A percentile compares a stretch with the other conserved stretches of the same genome.
phyloP scores from a whole-genome alignment of 148 eudicot species.

The Spergularia bocconei region DNA sequence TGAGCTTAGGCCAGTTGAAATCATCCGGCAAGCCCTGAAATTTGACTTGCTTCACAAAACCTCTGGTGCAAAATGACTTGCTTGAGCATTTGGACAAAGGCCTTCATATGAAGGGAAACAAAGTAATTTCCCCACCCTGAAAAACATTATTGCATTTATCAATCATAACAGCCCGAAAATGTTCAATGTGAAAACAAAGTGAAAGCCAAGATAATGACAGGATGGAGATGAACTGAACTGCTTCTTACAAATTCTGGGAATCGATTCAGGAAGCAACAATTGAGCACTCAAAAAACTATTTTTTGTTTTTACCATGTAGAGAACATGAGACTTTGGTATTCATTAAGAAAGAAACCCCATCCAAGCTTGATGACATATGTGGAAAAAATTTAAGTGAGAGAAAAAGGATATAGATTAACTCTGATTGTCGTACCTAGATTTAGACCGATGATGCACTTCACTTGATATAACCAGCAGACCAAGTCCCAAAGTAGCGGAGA shows the following conservation, averaged over 20 bases:
- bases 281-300: too few species aligned
- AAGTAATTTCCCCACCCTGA: not conserved
- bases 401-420: not conserved
- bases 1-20: not conserved
- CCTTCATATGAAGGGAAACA: not conserved
- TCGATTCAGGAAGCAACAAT: not conserved
- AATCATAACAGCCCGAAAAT: slow-evolving; percentile 1
- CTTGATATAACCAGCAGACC: too few species aligned
- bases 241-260: not conserved
- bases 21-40: not conserved
- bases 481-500: not conserved
- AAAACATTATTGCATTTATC: not conserved
- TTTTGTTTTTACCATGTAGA: too few species aligned
- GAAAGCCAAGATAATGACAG: not conserved
- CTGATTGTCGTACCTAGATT: not conserved
- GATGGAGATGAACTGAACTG: not conserved
- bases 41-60: not conserved
- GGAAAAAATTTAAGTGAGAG: not conserved
- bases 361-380: not conserved
- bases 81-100: not conserved
- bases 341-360: not conserved
- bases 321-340: not conserved
- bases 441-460: not conserved
- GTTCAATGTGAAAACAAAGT: not conserved
- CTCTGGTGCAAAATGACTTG: not conserved